Base-by-base conservation (phyloP, 495 filamentous ascomycete species). In the Penicillium verhagenii region DNA sequence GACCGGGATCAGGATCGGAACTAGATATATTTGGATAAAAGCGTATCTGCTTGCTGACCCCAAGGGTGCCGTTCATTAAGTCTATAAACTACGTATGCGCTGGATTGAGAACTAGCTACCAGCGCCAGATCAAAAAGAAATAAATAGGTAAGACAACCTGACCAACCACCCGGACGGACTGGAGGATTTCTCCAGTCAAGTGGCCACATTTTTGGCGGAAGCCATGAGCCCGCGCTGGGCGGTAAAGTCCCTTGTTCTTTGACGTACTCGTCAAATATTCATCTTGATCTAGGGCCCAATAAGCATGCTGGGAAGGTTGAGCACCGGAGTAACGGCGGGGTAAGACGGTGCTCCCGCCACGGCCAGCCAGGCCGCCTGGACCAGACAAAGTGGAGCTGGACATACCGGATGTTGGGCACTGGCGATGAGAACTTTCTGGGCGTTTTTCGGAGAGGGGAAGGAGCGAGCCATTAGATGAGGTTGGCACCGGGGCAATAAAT, bases 101-200 rank as follows among this genome's bases (percentile, higher is more conserved):
- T 53, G 28, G 61, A 61, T 38, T 37, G 47, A 49, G 35, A 37
- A 43, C 33, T 33, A 53, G 56, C 61, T 71, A 82, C 74, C 78
- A 79, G 43, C 65, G 72, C 74, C 74, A 82, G 28, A 80, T 68
- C 58, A 86, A 66, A 60, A 78, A 78, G 54, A 76, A 59, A 65
- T 85, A 86, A 55, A 76, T 73, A 7, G 51, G 53, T 43, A 81
- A 46, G 21, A 79, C 82, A 13, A 78, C 54, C 58, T 52, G 54
- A 5, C 72, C 76, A 20, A 84, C 79, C 3, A 60, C 50, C 37
- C 64, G 69, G 5, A 81, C 43, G 7, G 67, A 67, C 1, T 47
- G 56, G 2, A 53, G 24, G 13, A 78, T 60, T 31, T 73, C 69
- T 14, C 55, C 11, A 21, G 51, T 31, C 5, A 72, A 58, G 24